Evolutionary conservation across 192 early-diverging fungal genomes (phyloP), one percentile per base, ranked within the genome.

Genomic region (Endogone sp.): DNA sequence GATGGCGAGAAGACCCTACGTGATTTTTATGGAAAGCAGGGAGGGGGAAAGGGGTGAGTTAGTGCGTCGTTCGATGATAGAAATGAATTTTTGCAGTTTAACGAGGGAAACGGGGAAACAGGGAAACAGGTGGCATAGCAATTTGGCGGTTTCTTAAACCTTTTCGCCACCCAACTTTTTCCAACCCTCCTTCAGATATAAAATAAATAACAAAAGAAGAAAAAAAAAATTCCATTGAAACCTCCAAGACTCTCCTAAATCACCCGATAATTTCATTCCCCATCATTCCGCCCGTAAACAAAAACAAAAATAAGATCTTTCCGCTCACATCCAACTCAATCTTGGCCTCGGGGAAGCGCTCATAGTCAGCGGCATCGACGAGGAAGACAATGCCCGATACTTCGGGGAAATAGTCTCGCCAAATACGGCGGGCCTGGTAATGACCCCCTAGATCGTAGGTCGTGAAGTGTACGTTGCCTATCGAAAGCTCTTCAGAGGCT

Each of bases 351-450:
- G 75, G 32, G 79, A 99, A 92, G 71, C 97, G 85, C 65, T 85
- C 84, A 31, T 79, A 80, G 74, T 99, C 95, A 29, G 91, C 93
- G 69, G 89, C 86, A 73, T 99, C 97, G 20, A 99, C 96, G 73
- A 99, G 84, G 83, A 98, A 99, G 63, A 99, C 95, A 71, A 99
- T 97, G 49, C 96, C 97, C 69, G 92, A 90, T 65, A 98, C 96
- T 74, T 98, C 97, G 49, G 96, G 95, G 81, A 97, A 98, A 81
- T 99, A 99, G 75, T 99, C 95, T 79, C 93, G 94, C 97, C 97
- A 99, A 74, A 99, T 86, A 70, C 97, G 90, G 63, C 97, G 95
- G 55, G 97, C 94, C 81, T 97, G 95, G 76, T 85, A 80, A 83
- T 99, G 97, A 26, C 97, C 97, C 71, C 97, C 97, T 64, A 99